Percentiles rank a stretch among this genome's conserved stretches.
Evolutionary conservation across 1,139 yeast genomes (phyloP).

Genomic region (Suhomyces atakaporum): DNA sequence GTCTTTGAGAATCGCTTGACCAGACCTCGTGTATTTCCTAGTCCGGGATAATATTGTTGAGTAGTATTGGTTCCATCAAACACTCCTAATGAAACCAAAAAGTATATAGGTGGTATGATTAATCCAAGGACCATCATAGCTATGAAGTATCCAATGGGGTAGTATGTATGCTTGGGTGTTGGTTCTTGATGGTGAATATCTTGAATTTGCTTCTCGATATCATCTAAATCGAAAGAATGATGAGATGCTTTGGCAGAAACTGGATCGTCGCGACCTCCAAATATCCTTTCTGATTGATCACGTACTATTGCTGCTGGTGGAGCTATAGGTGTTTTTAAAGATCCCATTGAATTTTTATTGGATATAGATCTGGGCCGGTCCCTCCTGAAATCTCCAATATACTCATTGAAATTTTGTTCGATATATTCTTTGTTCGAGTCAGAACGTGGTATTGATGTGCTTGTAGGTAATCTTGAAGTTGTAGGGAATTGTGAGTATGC

Average conservation of each 20-base stretch:
- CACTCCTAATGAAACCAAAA: conserved; percentile 33
- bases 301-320: conserved; percentile 9
- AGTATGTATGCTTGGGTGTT: conserved; percentile 2
- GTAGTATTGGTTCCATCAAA: conserved; percentile 30
- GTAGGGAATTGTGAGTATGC: conserved; percentile 8
- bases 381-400: conserved; percentile 18
- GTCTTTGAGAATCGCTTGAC: conserved; percentile 28
- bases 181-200: conserved; percentile 5
- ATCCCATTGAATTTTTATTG: conserved; percentile 10
- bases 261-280: conserved; percentile 3
- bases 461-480: conserved; percentile 4
- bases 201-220: conserved; percentile 13
- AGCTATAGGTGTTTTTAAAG: conserved; percentile 7
- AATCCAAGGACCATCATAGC: conserved; percentile 33
- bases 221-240: conserved; percentile 12
- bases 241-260: neutral
- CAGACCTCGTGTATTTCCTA: conserved; percentile 16
- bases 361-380: conserved; percentile 16
- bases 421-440: conserved; percentile 13
- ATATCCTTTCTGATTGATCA: conserved; percentile 2
- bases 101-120: conserved; percentile 38
- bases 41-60: conserved; percentile 24
- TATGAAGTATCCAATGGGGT: conserved; percentile 7
- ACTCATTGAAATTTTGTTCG: conserved; percentile 15
- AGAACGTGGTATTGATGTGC: conserved; percentile 8